A percentile compares a stretch with the other conserved stretches of the same genome.
Conservation (phyloP, 768 basidiomycete species). For the Hortiboletus campestris region DNA sequence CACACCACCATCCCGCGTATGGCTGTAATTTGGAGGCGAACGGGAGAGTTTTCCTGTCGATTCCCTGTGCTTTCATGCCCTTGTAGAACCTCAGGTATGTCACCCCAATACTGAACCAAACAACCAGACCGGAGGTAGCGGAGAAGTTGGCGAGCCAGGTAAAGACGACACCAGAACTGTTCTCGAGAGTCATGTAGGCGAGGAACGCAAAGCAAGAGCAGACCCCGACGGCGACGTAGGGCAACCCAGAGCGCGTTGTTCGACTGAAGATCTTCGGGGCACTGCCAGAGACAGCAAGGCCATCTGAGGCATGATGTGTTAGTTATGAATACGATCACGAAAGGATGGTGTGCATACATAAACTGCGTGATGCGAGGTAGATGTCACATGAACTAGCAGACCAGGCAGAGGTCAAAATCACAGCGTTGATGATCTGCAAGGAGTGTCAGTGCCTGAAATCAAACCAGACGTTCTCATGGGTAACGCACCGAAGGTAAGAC, state of each 20-base stretch:
- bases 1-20: neutral
- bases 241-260: constrained; percentile 41
- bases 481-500: too few species aligned
- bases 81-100: constrained; percentile 47
- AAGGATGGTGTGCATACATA: constrained; percentile 16
- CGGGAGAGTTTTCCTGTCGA: constrained; percentile 46
- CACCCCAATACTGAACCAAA: constrained; percentile 43
- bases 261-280: constrained; percentile 52
- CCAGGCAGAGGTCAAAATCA: too few species aligned
- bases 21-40: constrained; percentile 23
- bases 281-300: constrained; percentile 51
- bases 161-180: constrained; percentile 39
- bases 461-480: too few species aligned
- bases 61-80: constrained; percentile 48
- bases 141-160: constrained; percentile 38
- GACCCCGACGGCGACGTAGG: constrained; percentile 38
- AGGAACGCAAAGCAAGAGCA: constrained; percentile 36
- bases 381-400: constrained; percentile 13
- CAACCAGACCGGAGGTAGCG: constrained; percentile 39
- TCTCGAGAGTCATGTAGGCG: constrained; percentile 40
- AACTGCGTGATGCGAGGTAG: constrained; percentile 5
- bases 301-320: constrained; percentile 39
- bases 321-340: too few species aligned
- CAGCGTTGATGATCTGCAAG: too few species aligned
- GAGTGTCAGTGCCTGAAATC: too few species aligned